These are phyloP conservation scores for Phylloporus sp. DNA, from an alignment of 768 basidiomycete species.

Conservation along the genomic window DNA sequence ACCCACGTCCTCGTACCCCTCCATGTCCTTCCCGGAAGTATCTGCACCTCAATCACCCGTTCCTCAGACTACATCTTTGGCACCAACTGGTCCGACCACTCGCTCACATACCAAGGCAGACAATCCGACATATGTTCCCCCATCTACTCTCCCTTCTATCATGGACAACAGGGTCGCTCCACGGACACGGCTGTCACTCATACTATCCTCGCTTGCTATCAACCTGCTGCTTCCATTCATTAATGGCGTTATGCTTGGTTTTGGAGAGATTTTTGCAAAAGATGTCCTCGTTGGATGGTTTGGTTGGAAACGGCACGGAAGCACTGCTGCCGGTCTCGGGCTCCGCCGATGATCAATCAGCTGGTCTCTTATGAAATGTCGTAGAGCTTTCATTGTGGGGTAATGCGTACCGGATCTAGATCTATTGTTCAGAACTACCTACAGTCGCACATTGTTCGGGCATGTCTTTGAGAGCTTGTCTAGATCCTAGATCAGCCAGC, in stretches of 20 bases:
- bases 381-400: neutral
- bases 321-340: slow-evolving; percentile 23
- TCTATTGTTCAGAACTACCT: neutral
- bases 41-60: slow-evolving; percentile 49
- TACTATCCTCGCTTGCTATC: slow-evolving; percentile 73
- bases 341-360: slow-evolving; percentile 14
- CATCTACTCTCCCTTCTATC: slow-evolving; percentile 61
- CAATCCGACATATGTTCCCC: slow-evolving; percentile 24
- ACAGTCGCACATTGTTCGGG: slow-evolving; percentile 45
- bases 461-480: slow-evolving; percentile 56
- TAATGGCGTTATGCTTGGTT: slow-evolving; percentile 95
- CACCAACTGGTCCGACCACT: slow-evolving; percentile 5
- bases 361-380: neutral
- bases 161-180: slow-evolving; percentile 66
- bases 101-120: slow-evolving; percentile 21
- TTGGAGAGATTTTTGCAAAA: slow-evolving; percentile 90
- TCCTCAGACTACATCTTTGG: slow-evolving; percentile 20
- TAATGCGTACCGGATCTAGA: neutral
- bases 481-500: slow-evolving; percentile 55
- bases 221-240: slow-evolving; percentile 86
- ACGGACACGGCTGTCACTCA: slow-evolving; percentile 63
- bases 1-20: slow-evolving; percentile 67
- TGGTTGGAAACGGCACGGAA: slow-evolving; percentile 39
- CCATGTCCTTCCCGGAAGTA: slow-evolving; percentile 68
- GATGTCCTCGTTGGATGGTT: slow-evolving; percentile 59